Conservation (phyloP, 345 rosid species). For the Limnanthes douglasii region DNA sequence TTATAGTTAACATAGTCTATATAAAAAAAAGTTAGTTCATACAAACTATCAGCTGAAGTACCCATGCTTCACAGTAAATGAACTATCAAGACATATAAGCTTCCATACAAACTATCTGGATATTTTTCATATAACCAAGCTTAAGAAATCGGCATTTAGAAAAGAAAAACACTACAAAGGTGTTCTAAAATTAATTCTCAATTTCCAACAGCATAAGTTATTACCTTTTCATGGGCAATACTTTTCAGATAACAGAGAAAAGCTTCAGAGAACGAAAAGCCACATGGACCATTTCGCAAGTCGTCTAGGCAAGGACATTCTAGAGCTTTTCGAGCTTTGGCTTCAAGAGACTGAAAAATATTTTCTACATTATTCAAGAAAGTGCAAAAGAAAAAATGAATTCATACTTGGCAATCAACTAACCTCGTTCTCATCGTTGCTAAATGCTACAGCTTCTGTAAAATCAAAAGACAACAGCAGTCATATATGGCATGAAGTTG, state of each 20-base stretch:
- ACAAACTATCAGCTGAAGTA: too few relatives aligned
- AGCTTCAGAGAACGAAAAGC: conserved; percentile 65
- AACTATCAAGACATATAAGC: too few relatives aligned
- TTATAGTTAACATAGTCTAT: too few relatives aligned
- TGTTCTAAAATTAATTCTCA: too few relatives aligned
- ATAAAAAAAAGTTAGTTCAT: too few relatives aligned
- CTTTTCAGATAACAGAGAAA: conserved; percentile 84
- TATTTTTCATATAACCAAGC: too few relatives aligned
- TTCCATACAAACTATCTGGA: too few relatives aligned
- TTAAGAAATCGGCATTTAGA: too few relatives aligned
- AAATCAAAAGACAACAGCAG: conserved; percentile 4
- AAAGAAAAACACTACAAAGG: too few relatives aligned
- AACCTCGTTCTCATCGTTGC: conserved; percentile 44
- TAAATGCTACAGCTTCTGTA: conserved; percentile 77
- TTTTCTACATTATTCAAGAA: conserved; percentile 8
- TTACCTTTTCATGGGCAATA: conserved; percentile 75
- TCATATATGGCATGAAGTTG: conserved; percentile 6
- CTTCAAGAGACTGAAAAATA: conserved; percentile 52
- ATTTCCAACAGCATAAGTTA: too few relatives aligned
- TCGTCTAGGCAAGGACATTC: conserved; percentile 89
- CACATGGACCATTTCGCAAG: conserved; percentile 63
- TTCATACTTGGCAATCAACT: not conserved
- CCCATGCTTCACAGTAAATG: too few relatives aligned
- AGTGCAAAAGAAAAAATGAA: not conserved
- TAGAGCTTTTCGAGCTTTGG: conserved; percentile 62